Percentiles rank a stretch among this genome's conserved stretches.
Conservation (phyloP, 805 yeast species). For the Hanseniaspora meyeri region DNA sequence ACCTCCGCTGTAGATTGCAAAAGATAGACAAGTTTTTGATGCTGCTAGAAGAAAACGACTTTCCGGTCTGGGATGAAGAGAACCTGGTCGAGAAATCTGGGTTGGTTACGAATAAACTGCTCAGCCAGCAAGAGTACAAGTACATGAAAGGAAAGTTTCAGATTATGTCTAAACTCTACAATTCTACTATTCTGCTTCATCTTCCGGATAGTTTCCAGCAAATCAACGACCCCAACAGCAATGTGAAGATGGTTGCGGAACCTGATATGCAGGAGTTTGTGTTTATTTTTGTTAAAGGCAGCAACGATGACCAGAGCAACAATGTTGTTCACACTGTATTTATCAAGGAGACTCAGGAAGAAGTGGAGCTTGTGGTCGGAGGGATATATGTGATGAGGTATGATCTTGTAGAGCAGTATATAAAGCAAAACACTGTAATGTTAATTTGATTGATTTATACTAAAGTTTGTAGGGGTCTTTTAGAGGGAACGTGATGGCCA, state of each 20-base stretch:
- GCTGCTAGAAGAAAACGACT: constrained; percentile 29
- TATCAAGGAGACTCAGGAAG: constrained; percentile 38
- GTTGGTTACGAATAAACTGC: constrained; percentile 20
- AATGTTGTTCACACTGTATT: constrained; percentile 27
- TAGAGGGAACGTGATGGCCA: not conserved
- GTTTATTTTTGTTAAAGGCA: constrained; percentile 36
- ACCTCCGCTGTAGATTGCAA: constrained; percentile 60
- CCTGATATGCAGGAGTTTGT: constrained; percentile 74
- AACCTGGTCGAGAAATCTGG: constrained; percentile 24
- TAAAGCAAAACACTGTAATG: constrained; percentile 33
- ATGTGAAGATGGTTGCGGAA: constrained; percentile 59
- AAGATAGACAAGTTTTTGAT: constrained; percentile 64
- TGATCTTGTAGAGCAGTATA: constrained; percentile 34
- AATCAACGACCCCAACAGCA: constrained; percentile 62
- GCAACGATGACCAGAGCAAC: constrained; percentile 14
- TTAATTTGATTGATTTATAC: constrained; percentile 26
- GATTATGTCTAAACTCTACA: constrained; percentile 52
- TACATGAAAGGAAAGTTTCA: constrained; percentile 62
- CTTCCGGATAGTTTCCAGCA: constrained; percentile 60
- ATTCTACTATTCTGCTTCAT: constrained; percentile 49
- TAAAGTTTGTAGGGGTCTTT: no score
- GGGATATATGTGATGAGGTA: constrained; percentile 70
- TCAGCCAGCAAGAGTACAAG: constrained; percentile 48
- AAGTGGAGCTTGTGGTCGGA: constrained; percentile 44
- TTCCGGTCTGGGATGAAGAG: constrained; percentile 23